Evolutionary conservation across 73 alveolate species (phyloP).

Genomic region (Symbiodinium pilosum): DNA sequence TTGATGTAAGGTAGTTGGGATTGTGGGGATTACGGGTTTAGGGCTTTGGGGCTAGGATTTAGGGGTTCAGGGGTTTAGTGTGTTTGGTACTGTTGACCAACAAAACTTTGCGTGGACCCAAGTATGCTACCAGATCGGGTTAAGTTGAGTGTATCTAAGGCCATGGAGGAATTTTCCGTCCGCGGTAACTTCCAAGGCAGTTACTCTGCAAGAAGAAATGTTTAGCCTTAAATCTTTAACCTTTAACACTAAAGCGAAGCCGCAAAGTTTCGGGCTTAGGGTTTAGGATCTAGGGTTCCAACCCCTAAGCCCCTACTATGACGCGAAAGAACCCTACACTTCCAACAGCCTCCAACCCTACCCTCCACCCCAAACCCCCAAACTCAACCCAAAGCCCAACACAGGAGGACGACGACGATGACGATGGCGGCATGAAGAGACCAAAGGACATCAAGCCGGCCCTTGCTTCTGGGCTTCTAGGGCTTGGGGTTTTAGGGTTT

Average conservation of each 20-base stretch:
- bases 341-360: not conserved
- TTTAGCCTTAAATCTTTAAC: too few relatives aligned
- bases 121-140: too few relatives aligned
- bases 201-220: not conserved
- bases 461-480: not conserved
- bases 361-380: not conserved
- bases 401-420: slow-evolving; percentile 47
- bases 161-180: too few relatives aligned
- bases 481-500: not conserved
- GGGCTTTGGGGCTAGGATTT: too few relatives aligned
- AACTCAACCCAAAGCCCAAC: not conserved
- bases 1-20: too few relatives aligned
- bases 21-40: too few relatives aligned
- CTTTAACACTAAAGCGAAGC: too few relatives aligned
- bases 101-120: too few relatives aligned
- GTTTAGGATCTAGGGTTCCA: not conserved
- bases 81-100: too few relatives aligned
- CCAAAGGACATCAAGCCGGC: slow-evolving; percentile 89
- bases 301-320: not conserved
- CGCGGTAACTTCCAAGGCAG: too few relatives aligned
- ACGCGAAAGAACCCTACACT: not conserved
- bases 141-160: too few relatives aligned
- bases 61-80: too few relatives aligned
- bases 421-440: slow-evolving; percentile 65
- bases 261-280: not conserved